phyloP scores from a whole-genome alignment of 768 basidiomycete genomes.

The Nevesoporus exiguus region DNA sequence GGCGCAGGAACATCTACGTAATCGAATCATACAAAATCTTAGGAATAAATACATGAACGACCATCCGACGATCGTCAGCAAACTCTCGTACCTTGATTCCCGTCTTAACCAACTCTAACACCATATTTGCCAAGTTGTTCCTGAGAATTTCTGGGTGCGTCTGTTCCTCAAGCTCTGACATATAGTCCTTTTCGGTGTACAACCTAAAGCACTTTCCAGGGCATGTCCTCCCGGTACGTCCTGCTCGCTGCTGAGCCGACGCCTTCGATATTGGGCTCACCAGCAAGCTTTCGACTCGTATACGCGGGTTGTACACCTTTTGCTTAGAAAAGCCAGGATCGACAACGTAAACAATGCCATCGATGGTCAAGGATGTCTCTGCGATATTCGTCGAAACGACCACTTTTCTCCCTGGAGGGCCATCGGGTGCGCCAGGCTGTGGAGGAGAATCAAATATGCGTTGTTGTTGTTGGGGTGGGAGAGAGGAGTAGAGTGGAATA shows the following conservation, averaged over 20 bases:
- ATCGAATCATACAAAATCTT: conserved; percentile 83
- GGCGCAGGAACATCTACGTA: conserved; percentile 93
- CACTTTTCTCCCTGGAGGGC: conserved; percentile 88
- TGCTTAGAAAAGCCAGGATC: conserved; percentile 98
- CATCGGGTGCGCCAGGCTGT: conserved; percentile 49
- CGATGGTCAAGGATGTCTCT: conserved; percentile 95
- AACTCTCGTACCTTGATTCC: conserved; percentile 67
- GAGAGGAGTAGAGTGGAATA: conserved; percentile 91
- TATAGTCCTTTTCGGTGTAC: conserved; percentile 97
- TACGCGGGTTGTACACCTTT: conserved; percentile 97
- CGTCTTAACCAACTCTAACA: conserved; percentile 90
- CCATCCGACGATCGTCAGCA: background rate
- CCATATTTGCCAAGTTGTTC: conserved; percentile 90
- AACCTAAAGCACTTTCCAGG: conserved; percentile 97
- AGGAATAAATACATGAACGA: background rate
- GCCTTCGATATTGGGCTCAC: conserved; percentile 97
- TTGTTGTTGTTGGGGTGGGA: conserved; percentile 93
- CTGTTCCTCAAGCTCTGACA: conserved; percentile 93
- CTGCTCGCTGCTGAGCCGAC: conserved; percentile 92
- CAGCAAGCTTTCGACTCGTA: conserved; percentile 89
- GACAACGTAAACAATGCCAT: conserved; percentile 99
- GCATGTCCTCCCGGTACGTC: conserved; percentile 92
- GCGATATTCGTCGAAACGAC: conserved; percentile 97
- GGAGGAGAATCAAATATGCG: conserved; percentile 94
- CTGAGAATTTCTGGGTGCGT: conserved; percentile 95